Conservation (phyloP, 805 yeast species). For the Cyberlindnera bimundalis region DNA sequence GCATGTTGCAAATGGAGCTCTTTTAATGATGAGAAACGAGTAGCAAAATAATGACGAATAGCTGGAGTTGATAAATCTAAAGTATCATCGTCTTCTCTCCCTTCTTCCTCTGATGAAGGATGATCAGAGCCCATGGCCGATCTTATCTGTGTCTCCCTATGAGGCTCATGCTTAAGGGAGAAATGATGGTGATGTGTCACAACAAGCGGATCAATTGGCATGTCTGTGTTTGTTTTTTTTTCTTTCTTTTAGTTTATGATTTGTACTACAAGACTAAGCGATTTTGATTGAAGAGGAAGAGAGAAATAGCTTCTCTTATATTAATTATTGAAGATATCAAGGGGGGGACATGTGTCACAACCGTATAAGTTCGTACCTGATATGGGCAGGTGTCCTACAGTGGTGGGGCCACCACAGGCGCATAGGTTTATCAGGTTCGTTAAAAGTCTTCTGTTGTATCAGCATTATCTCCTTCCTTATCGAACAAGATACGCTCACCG, state of each 20-base stretch:
- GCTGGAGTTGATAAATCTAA: constrained; percentile 7
- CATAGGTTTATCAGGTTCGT: too few relatives aligned
- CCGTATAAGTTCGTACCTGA: too few relatives aligned
- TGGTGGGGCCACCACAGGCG: not conserved
- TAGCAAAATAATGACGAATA: constrained; percentile 17
- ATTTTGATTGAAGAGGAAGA: too few relatives aligned
- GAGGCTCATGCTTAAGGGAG: constrained; percentile 6
- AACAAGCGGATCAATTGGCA: constrained; percentile 15
- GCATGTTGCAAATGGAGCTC: constrained; percentile 24
- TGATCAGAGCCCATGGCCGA: constrained; percentile 3
- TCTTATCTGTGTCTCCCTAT: constrained; percentile 1
- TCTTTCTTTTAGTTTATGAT: too few relatives aligned
- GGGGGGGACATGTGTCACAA: too few relatives aligned
- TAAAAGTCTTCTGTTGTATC: too few relatives aligned
- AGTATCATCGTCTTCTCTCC: constrained; percentile 8
- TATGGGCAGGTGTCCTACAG: not conserved
- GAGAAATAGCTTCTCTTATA: too few relatives aligned
- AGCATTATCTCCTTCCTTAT: too few relatives aligned
- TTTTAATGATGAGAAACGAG: constrained; percentile 26
- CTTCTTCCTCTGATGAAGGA: constrained; percentile 1
- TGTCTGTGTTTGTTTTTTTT: constrained; percentile 1
- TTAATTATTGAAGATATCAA: too few relatives aligned
- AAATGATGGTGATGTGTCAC: constrained; percentile 11
- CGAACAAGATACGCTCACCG: too few relatives aligned
- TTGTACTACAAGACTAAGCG: too few relatives aligned